Evolutionary conservation across 306 rosid genomes (phyloP).

Genomic region (Rubus idaeus): DNA sequence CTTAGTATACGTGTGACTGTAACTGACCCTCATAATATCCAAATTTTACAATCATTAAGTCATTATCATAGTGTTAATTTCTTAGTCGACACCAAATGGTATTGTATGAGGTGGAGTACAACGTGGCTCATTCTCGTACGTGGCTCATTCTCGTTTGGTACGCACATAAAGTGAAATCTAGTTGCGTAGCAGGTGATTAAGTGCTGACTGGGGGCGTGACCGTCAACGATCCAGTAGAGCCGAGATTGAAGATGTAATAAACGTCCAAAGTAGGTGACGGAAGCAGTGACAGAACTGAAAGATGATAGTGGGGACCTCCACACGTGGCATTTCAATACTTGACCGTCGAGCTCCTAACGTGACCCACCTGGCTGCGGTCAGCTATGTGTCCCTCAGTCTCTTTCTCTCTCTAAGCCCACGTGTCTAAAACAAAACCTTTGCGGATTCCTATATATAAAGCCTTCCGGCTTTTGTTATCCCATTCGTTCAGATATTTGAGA

Average conservation of each 20-base stretch:
- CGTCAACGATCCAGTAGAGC: conserved; percentile 37
- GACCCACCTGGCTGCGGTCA: conserved; percentile 22
- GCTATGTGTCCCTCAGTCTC: background rate
- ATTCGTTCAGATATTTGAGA: conserved; percentile 5
- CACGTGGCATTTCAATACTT: conserved; percentile 14
- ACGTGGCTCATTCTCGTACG: background rate
- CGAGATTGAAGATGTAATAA: conserved; percentile 5
- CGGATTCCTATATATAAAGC: conserved; percentile 21
- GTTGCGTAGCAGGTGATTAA: background rate
- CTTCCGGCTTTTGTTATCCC: background rate
- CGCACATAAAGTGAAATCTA: fast-evolving
- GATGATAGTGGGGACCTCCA: background rate
- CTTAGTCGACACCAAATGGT: background rate
- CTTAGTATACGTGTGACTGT: too few species aligned
- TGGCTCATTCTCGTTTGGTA: background rate
- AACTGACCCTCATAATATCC: too few species aligned
- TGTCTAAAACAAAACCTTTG: conserved; percentile 18
- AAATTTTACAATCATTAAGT: too few species aligned
- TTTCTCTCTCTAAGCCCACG: conserved; percentile 36
- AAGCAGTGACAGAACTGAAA: conserved; percentile 62
- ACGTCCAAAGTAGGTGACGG: conserved; percentile 40
- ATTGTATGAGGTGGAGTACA: background rate
- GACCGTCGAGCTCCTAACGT: background rate
- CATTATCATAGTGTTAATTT: too few species aligned
- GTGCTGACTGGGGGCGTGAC: background rate